These are phyloP conservation scores for Davidsoniella eucalypti DNA, from an alignment of 2,329 filamentous ascomycete species.

Conservation along the genomic window DNA sequence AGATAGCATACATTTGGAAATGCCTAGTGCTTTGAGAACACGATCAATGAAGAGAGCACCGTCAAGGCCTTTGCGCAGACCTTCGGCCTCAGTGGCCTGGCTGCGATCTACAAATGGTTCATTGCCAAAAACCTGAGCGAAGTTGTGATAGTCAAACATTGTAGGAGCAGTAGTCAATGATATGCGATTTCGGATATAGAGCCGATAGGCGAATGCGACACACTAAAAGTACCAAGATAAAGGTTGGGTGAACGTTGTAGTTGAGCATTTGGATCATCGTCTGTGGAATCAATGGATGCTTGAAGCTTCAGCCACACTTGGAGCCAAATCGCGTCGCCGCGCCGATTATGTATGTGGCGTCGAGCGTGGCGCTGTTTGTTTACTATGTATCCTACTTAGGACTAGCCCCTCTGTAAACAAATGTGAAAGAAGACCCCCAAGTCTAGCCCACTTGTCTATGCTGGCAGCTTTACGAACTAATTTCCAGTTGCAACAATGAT, in stretches of 20 bases:
- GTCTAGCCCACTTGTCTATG: too few species aligned
- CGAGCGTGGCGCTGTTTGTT: conserved; percentile 8
- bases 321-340: neutral
- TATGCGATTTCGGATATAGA: too few species aligned
- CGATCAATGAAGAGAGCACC: conserved; percentile 67
- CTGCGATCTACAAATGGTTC: conserved; percentile 42
- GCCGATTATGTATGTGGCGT: conserved; percentile 3
- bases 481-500: too few species aligned
- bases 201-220: too few species aligned
- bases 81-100: conserved; percentile 44
- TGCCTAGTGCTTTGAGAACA: conserved; percentile 51
- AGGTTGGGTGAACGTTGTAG: neutral
- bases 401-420: conserved; percentile 6
- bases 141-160: conserved; percentile 51
- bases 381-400: conserved; percentile 8
- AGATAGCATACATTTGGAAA: conserved; percentile 42
- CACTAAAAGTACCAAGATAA: neutral
- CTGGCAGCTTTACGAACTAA: too few species aligned
- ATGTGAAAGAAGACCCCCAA: too few species aligned
- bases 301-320: conserved; percentile 9
- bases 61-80: conserved; percentile 49
- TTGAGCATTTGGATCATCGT: neutral
- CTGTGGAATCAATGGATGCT: neutral
- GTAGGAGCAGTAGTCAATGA: conserved; percentile 3
- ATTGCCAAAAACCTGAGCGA: conserved; percentile 49